phyloP scores from a whole-genome alignment of 495 filamentous ascomycete species.

The Sporormia fimetaria region DNA sequence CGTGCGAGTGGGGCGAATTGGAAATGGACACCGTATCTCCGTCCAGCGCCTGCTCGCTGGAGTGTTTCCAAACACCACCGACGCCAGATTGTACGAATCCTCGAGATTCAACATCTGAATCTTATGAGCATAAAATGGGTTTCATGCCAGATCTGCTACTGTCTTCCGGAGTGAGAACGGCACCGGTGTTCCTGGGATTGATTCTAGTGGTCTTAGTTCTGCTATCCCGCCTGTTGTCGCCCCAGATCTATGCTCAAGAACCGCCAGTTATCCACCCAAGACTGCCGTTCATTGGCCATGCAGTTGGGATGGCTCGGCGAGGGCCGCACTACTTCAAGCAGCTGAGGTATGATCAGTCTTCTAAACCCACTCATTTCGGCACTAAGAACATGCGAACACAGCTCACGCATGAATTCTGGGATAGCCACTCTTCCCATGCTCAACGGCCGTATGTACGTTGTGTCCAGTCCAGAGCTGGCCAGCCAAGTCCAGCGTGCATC shows the following conservation, averaged over 20 bases:
- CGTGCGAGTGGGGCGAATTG: too few species aligned
- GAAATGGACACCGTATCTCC: too few species aligned
- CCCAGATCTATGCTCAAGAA: constrained; percentile 34
- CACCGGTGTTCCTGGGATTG: constrained; percentile 2
- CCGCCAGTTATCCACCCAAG: constrained; percentile 33
- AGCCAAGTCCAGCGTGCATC: constrained; percentile 35
- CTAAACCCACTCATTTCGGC: neutral
- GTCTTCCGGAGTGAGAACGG: too few species aligned
- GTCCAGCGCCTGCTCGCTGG: too few species aligned
- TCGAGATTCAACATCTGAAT: too few species aligned
- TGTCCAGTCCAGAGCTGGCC: constrained; percentile 36
- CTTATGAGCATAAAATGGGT: too few species aligned
- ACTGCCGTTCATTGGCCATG: constrained; percentile 40
- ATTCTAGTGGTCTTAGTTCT: constrained; percentile 2
- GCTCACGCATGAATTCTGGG: constrained; percentile 21
- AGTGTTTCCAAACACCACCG: too few species aligned
- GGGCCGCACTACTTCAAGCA: constrained; percentile 33
- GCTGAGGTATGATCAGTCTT: constrained; percentile 7
- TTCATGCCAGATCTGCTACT: too few species aligned
- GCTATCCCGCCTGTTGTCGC: neutral
- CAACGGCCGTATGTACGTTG: constrained; percentile 36
- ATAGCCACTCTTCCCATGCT: constrained; percentile 39
- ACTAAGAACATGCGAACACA: neutral
- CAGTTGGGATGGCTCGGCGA: constrained; percentile 33
- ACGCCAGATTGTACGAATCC: too few species aligned